Base-by-base conservation (phyloP, 225 moss, liverwort and hornwort genomes). In the Anthoceros angustus region DNA sequence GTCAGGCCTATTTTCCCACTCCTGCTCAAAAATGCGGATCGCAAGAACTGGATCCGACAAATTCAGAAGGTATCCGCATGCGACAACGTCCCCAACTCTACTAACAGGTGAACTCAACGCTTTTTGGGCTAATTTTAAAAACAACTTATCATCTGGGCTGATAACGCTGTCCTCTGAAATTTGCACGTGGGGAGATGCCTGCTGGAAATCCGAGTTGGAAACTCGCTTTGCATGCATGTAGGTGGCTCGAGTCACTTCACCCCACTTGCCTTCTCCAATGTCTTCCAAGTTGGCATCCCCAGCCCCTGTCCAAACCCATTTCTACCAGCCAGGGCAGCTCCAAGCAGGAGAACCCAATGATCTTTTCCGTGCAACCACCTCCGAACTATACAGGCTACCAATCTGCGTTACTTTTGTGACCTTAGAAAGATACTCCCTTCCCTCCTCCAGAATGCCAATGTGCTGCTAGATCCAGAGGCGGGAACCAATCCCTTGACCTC, bases 291-390 rank as follows among this genome's bases (percentile, higher is more conserved):
- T 32, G 4, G 32, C 32, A 32, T 1, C 2, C 4, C 39, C 63
- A 62, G 50, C 60, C 48, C 21, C 50, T 63, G 42, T 66, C 72
- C n/a, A 72, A 71, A 55, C 70, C 77, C 16, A 82, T 42, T 68
- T 89, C 77, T 62, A 79, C 70, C 63, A 89, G 84, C 84, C 76
- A 76, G 42, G 89, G 86, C 40, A 86, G 70, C 67, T 80, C 80
- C 66, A 76, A 75, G 48, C 65, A 73, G 65, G 77, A 40, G 74
- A 80, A 73, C 50, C 50, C 68, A 74, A 73, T 84, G 70, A 63
- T 83, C 41, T 76, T 74, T 78, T 76, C 70, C 63, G 62, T 63
- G 63, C 72, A 55, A 67, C 71, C 70, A 67, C 62, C 67, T 79
- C 69, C 72, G 67, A 73, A 70, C 64, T 76, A 60, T 66, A 70